These are phyloP conservation scores for Trichoderma afroharzianum DNA, from an alignment of 2,329 filamentous ascomycete species.

Conservation along the genomic window DNA sequence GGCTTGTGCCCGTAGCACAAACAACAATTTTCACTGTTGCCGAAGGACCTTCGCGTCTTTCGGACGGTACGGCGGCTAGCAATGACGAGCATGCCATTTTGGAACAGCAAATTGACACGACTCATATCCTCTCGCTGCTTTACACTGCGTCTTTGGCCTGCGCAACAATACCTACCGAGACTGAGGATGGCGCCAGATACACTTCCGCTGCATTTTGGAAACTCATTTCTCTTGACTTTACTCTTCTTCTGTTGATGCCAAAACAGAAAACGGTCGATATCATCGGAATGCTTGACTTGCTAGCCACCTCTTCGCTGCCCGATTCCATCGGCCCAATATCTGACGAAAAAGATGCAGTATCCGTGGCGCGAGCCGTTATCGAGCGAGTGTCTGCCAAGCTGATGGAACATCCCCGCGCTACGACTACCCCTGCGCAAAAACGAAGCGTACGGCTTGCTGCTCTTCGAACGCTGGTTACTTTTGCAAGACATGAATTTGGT, in stretches of 20 bases:
- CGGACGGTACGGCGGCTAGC: constrained; percentile 46
- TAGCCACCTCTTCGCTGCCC: constrained; percentile 62
- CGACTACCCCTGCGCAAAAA: constrained; percentile 37
- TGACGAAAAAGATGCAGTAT: constrained; percentile 39
- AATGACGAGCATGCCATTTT: constrained; percentile 37
- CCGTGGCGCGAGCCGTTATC: constrained; percentile 49
- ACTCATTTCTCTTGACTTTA: constrained; percentile 61
- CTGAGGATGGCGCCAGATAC: constrained; percentile 29
- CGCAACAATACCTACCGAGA: constrained; percentile 35
- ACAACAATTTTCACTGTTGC: constrained; percentile 59
- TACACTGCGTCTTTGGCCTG: constrained; percentile 61
- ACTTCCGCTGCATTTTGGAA: constrained; percentile 59
- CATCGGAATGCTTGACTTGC: constrained; percentile 58
- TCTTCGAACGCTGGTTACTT: constrained; percentile 54
- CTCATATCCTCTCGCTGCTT: constrained; percentile 63
- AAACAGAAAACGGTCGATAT: constrained; percentile 64
- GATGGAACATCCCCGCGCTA: constrained; percentile 47
- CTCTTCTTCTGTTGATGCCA: constrained; percentile 63
- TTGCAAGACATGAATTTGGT: constrained; percentile 61
- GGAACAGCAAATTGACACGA: constrained; percentile 58
- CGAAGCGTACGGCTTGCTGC: constrained; percentile 44
- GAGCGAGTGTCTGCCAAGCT: constrained; percentile 62
- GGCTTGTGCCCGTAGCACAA: constrained; percentile 53
- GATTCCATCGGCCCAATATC: constrained; percentile 64
- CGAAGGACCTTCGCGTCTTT: constrained; percentile 51